These are phyloP conservation scores for Plectosphaerella plurivora DNA, from an alignment of 2,329 filamentous ascomycete species.

Conservation along the genomic window DNA sequence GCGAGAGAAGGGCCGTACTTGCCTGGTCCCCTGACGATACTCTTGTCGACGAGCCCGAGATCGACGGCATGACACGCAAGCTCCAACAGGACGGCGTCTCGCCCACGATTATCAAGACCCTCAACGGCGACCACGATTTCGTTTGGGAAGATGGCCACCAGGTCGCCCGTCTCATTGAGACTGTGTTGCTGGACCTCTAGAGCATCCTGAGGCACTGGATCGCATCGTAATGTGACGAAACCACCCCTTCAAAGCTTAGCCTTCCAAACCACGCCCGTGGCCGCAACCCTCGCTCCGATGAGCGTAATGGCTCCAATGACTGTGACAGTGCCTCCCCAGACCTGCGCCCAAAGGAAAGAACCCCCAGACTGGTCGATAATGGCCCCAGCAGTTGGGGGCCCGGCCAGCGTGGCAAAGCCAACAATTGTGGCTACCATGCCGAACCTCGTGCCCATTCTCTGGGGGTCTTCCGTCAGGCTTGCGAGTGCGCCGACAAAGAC, in stretches of 20 bases:
- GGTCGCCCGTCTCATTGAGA: constrained; percentile 42
- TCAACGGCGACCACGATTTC: constrained; percentile 58
- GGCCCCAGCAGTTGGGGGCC: constrained; percentile 38
- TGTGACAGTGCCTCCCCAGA: constrained; percentile 40
- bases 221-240: too few species aligned
- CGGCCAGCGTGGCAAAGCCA: constrained; percentile 37
- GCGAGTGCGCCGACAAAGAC: constrained; percentile 35
- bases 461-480: constrained; percentile 35
- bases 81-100: constrained; percentile 34
- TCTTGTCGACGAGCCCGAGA: constrained; percentile 53
- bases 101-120: constrained; percentile 28
- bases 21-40: constrained; percentile 43
- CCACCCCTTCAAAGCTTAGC: constrained; percentile 24
- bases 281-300: constrained; percentile 24
- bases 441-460: constrained; percentile 39
- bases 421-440: constrained; percentile 39
- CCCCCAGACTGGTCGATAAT: constrained; percentile 37
- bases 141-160: constrained; percentile 58
- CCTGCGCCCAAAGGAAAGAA: constrained; percentile 36
- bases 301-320: constrained; percentile 25
- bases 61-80: constrained; percentile 47
- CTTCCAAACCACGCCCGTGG: constrained; percentile 28
- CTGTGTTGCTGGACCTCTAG: not conserved
- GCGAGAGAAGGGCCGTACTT: constrained; percentile 29
- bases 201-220: not conserved